Evolutionary conservation across 495 filamentous ascomycete genomes (phyloP).

Genomic region (Aspergillus conjunctus): DNA sequence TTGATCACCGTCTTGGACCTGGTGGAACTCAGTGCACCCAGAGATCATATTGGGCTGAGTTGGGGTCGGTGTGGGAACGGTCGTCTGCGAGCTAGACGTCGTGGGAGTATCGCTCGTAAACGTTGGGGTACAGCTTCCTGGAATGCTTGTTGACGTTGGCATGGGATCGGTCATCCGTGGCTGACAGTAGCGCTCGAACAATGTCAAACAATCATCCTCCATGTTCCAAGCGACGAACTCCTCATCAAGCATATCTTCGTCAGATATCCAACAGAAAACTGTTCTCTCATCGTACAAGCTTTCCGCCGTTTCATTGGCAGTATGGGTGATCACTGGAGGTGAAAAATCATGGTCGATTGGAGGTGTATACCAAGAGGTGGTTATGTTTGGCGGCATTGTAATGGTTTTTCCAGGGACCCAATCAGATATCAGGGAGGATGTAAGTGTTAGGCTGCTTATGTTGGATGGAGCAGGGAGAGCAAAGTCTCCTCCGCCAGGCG

Average conservation of each 20-base stretch:
- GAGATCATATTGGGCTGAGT: not conserved
- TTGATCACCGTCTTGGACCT: constrained; percentile 12
- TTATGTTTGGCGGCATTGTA: not conserved
- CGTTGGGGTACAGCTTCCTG: not conserved
- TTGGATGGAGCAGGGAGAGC: not conserved
- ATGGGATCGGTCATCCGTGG: not conserved
- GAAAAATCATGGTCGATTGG: not conserved
- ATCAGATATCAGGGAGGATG: not conserved
- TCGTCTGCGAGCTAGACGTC: not conserved
- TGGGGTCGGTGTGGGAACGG: not conserved
- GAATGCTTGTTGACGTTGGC: not conserved
- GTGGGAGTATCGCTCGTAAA: not conserved
- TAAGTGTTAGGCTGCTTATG: not conserved
- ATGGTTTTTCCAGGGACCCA: not conserved
- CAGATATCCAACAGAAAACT: not conserved
- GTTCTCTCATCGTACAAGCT: not conserved
- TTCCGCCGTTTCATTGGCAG: not conserved
- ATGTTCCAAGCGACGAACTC: not conserved
- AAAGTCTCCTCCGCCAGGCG: not conserved
- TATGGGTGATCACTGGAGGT: not conserved
- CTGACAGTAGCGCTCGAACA: not conserved
- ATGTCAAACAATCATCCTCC: not conserved
- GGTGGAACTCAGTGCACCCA: constrained; percentile 13
- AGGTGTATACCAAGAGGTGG: not conserved
- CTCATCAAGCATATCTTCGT: not conserved